Base-by-base conservation (phyloP, 148 eudicot species). In the Amaranthus cruentus region DNA sequence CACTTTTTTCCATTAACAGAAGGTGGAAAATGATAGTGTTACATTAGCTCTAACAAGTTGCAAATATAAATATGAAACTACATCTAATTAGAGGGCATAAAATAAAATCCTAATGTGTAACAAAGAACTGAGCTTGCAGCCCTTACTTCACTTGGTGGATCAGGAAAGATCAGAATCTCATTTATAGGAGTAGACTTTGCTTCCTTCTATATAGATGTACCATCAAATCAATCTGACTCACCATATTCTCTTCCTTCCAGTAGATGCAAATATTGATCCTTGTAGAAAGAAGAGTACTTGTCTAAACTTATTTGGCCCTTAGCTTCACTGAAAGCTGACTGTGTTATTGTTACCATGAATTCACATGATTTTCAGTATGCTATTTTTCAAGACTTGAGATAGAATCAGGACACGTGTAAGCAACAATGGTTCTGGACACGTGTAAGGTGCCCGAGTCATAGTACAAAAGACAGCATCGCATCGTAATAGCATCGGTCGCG, bases 231-330 rank as follows among this genome's bases (percentile, higher is more conserved):
- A 53, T 47, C 13, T 68, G 62, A 62, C 11, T 12, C 51, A 62
- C 75, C 64, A 79, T 79, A 79, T 79, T 71, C 73, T 55, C 21
- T 52, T 59, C 53, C 11, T 47, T 4, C 14, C 46, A 0, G 38
- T 1, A 28, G 1, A 28, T 28, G 38, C 38, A 49, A 68, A 58
- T 6, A 42, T 69, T 69, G n/a, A n/a, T 79, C 52, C 48, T 55
- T 42, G 14, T 79, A 46, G 73, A 47, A 59, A 56, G 62, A 42
- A 61, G 60, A 69, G 74, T 63, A 74, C 47, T 49, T 79, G 82
- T 64, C 82, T 64, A 63, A 49, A 55, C 46, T 63, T 54, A 74
- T 57, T 50, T 79, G 82, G 50, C 82, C 82, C 78, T 79, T 79
- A 55, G 78, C 70, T 15, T 12, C 68, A 44, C 55, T 42, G 13